Evolutionary conservation across 371 early-diverging fungal genomes (phyloP).

Genomic region (Rhizomucor miehei): DNA sequence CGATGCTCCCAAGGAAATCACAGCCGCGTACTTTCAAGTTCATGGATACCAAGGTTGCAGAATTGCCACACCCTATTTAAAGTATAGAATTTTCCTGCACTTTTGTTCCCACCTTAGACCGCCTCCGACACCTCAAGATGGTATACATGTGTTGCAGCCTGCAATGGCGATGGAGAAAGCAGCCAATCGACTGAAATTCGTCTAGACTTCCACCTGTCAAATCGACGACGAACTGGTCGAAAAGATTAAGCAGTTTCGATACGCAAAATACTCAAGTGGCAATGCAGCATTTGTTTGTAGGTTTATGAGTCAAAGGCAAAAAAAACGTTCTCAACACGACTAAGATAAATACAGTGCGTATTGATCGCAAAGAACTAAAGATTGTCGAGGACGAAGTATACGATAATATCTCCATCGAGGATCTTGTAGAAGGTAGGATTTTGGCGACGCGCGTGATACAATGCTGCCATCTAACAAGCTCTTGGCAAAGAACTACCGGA

Average conservation of each 20-base stretch:
- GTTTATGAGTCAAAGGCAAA: conserved; percentile 5
- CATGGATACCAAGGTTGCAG: conserved; percentile 69
- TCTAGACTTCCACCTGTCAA: conserved; percentile 47
- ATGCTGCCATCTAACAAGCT: not conserved
- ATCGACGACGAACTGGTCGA: conserved; percentile 52
- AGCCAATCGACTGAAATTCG: too few species aligned
- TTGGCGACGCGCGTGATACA: too few species aligned
- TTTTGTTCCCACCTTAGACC: too few species aligned
- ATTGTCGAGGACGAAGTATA: conserved; percentile 56
- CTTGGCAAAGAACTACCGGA: conserved; percentile 60
- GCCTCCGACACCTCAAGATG: too few species aligned
- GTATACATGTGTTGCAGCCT: too few species aligned
- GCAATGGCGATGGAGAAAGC: too few species aligned
- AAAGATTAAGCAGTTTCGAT: conserved; percentile 60
- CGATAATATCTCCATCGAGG: conserved; percentile 54
- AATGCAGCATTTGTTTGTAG: conserved; percentile 61
- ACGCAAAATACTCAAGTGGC: conserved; percentile 54
- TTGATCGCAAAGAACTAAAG: conserved; percentile 48
- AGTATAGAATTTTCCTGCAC: too few species aligned
- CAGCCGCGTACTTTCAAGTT: conserved; percentile 55
- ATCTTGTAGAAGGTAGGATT: conserved; percentile 56
- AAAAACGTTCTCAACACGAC: too few species aligned
- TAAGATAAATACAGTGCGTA: conserved; percentile 44
- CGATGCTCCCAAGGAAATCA: conserved; percentile 78
- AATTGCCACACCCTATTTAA: too few species aligned